Percentiles rank a stretch among this genome's conserved stretches.
Evolutionary conservation across 2,329 filamentous ascomycete genomes (phyloP).

Genomic region (Diplodia intermedia): DNA sequence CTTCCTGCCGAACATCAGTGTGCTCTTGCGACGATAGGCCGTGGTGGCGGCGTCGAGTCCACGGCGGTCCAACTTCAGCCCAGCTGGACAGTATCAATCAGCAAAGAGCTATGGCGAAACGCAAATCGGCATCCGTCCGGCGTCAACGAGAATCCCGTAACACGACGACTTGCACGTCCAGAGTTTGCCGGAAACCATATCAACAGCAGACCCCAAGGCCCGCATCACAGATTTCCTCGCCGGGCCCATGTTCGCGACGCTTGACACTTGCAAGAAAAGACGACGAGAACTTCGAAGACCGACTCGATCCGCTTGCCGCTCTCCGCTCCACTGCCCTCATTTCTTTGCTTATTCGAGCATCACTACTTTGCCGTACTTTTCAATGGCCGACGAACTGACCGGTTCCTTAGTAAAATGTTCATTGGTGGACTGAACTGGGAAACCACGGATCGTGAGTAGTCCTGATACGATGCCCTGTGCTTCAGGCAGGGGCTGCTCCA

Average conservation of each 20-base stretch:
- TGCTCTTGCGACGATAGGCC: conserved; percentile 37
- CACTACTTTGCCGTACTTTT: conserved; percentile 40
- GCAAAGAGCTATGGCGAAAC: conserved; percentile 28
- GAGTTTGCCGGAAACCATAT: background rate
- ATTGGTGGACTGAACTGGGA: conserved; percentile 99
- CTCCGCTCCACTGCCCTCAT: background rate
- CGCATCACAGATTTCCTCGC: background rate
- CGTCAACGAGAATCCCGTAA: background rate
- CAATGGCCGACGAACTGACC: background rate
- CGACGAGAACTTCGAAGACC: conserved; percentile 6
- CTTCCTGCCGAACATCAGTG: conserved; percentile 51
- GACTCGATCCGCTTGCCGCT: conserved; percentile 25
- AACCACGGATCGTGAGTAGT: conserved; percentile 88
- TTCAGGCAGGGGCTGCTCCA: background rate
- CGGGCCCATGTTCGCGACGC: background rate
- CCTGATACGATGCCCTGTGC: conserved; percentile 28
- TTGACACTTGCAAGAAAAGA: background rate
- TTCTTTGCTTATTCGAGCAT: conserved; percentile 38
- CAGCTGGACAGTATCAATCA: conserved; percentile 19
- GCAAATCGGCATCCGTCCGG: conserved; percentile 2
- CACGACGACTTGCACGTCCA: background rate
- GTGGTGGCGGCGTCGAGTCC: conserved; percentile 27
- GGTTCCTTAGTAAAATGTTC: conserved; percentile 86
- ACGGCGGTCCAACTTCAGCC: background rate
- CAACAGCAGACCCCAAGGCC: background rate